These are phyloP conservation scores for Clavariopsis aquatica DNA, from an alignment of 495 filamentous ascomycete species.

Conservation along the genomic window DNA sequence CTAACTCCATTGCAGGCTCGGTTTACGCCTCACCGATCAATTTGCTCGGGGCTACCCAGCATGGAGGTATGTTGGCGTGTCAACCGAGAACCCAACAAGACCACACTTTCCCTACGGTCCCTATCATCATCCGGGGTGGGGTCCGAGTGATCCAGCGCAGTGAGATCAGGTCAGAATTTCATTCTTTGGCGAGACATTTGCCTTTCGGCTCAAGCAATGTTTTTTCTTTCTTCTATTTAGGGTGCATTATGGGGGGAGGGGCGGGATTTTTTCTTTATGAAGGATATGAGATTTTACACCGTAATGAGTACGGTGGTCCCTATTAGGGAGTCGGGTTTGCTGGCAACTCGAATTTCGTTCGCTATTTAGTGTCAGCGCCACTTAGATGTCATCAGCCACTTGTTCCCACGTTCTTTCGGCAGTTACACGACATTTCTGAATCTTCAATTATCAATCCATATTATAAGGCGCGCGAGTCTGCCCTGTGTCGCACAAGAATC, in stretches of 20 bases:
- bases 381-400: conserved; percentile 10
- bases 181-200: conserved; percentile 19
- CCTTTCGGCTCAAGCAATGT: conserved; percentile 27
- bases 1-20: conserved; percentile 36
- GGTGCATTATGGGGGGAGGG: conserved; percentile 8
- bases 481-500: conserved; percentile 16
- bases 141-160: conserved; percentile 17
- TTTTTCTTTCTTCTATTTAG: conserved; percentile 1
- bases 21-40: conserved; percentile 43
- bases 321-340: conserved; percentile 30
- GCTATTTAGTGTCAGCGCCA: neutral
- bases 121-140: conserved; percentile 30
- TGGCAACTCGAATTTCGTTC: conserved; percentile 35
- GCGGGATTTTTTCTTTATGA: no score
- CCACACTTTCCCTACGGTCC: conserved; percentile 34
- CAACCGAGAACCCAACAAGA: neutral
- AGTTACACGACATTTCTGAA: conserved; percentile 16
- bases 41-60: conserved; percentile 43
- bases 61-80: conserved; percentile 24
- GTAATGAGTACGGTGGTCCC: conserved; percentile 28
- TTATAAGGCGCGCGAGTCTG: conserved; percentile 12
- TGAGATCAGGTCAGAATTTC: neutral
- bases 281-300: conserved; percentile 29
- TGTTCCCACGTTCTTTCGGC: conserved; percentile 11
- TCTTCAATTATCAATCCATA: conserved; percentile 17